These are phyloP conservation scores for Zygosaccharomyces pseudorouxii DNA, from an alignment of 805 yeast species.

Conservation along the genomic window DNA sequence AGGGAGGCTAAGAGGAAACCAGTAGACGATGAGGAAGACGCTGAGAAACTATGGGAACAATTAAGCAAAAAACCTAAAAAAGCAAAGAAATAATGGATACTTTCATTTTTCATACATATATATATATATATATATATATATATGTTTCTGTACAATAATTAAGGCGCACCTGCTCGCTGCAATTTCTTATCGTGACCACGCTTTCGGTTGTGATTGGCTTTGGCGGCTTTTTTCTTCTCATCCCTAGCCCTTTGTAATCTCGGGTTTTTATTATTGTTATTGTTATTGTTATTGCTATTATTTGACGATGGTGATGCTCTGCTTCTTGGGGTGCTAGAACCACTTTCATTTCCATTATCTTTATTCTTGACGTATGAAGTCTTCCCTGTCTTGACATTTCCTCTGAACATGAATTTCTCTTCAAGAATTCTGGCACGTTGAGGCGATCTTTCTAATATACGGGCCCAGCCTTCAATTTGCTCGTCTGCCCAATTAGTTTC, in stretches of 20 bases:
- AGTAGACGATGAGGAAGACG: conserved; percentile 26
- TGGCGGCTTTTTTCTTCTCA: conserved; percentile 51
- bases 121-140: not conserved
- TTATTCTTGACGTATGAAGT: conserved; percentile 30
- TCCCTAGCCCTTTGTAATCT: conserved; percentile 39
- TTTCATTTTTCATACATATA: not conserved
- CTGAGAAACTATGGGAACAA: conserved; percentile 39
- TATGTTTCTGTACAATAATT: not conserved
- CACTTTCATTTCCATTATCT: conserved; percentile 9
- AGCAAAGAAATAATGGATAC: conserved; percentile 4
- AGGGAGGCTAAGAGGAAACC: conserved; percentile 9
- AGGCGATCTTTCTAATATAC: conserved; percentile 66
- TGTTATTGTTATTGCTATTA: not conserved
- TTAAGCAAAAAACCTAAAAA: conserved; percentile 14
- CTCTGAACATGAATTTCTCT: conserved; percentile 51
- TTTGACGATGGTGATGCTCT: not conserved
- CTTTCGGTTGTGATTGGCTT: conserved; percentile 64
- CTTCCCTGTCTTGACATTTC: conserved; percentile 34
- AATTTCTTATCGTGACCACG: conserved; percentile 56
- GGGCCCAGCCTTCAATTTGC: conserved; percentile 90
- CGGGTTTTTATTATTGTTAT: conserved; percentile 3
- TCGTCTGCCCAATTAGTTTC: conserved; percentile 76
- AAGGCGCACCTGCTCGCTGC: conserved; percentile 15
- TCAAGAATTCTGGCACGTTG: conserved; percentile 57
- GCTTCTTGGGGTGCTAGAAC: conserved; percentile 1